Base-by-base conservation (phyloP, 495 filamentous ascomycete genomes). In the Aspergillus biplanus region DNA sequence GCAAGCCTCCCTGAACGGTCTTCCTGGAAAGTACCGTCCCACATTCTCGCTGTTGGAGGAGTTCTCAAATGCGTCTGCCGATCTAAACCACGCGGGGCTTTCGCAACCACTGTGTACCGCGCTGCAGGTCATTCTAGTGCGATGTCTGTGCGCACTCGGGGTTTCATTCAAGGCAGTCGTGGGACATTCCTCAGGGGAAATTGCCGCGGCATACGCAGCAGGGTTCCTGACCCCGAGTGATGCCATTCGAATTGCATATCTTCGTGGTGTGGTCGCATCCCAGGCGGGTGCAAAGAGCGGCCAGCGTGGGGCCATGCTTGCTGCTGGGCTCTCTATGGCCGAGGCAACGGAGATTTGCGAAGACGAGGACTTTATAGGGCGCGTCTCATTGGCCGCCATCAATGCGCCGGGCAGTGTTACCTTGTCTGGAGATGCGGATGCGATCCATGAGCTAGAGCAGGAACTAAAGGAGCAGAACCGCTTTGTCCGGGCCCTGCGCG, bases 231-330 rank as follows among this genome's bases (percentile, higher is more conserved):
- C 59, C 8, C 66, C 64, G 52, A 32, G 61, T 2, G 80, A 83
- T 39, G 85, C 84, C 6, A 80, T 87, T 6, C 57, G 57, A 2
- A 71, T 84, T 52, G 83, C 86, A 0, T 87, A 84, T 62, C 83
- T 82, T 34, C 78, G 86, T 16, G 86, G 86, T 0, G n/a, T 58
- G 0, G 32, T 62, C 16, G 11, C 35, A 3, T 52, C 8, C 21
- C 65, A 0, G 33, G 35, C 4, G 47, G 59, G 31, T 9, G n/a
- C 3, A 1, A n/a, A 13, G 15, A 50, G 52, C 4, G 39, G 69
- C 39, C 52, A 65, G 33, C 68, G 65, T 1, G 83, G 83, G 1
- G 76, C 75, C 11, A 88, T 89, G 86, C 35, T 86, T 35, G 86
- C 85, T 0, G 83, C 80, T 4, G 83, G 81, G 0, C 75, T 67